Percentiles rank a stretch among this genome's conserved stretches.
phyloP scores from a whole-genome alignment of 78 protist species.

The Anaeramoeba ignava region DNA sequence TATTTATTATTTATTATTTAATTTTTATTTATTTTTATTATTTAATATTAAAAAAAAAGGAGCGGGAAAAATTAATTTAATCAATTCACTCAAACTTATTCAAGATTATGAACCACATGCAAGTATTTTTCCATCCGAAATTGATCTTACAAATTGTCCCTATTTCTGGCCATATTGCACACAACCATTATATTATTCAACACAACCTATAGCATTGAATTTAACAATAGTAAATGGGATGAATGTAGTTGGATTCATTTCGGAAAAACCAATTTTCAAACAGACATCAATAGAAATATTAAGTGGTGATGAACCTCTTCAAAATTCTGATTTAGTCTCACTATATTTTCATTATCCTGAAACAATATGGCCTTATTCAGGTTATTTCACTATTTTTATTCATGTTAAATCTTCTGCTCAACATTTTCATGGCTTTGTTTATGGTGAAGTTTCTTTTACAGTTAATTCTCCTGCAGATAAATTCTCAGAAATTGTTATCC shows the following conservation, averaged over 20 bases:
- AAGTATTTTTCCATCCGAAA: constrained; percentile 22
- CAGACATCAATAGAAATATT: no score
- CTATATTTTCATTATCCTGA: constrained; percentile 17
- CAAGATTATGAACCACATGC: constrained; percentile 42
- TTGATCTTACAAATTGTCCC: constrained; percentile 58
- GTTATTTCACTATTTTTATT: constrained; percentile 40
- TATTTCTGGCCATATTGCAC: constrained; percentile 86
- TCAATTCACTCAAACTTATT: constrained; percentile 2
- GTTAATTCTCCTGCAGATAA: constrained; percentile 15
- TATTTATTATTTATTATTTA: no score
- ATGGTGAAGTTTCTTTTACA: no score
- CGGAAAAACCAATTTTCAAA: no score
- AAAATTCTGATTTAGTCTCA: no score
- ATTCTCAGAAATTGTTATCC: no score
- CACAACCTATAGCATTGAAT: constrained; percentile 52
- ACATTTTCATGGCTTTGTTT: constrained; percentile 39
- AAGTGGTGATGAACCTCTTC: no score
- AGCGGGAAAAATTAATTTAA: constrained; percentile 39
- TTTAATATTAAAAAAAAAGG: constrained; percentile 66
- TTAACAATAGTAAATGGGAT: constrained; percentile 57
- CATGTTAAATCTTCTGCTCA: background rate
- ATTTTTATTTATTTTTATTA: no score
- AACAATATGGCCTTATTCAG: constrained; percentile 71
- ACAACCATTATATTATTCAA: constrained; percentile 60
- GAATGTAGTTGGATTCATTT: constrained; percentile 7